Percentiles rank a stretch among this genome's conserved stretches.
Evolutionary conservation across 495 filamentous ascomycete species (phyloP).

Genomic region (Podospora sp.): DNA sequence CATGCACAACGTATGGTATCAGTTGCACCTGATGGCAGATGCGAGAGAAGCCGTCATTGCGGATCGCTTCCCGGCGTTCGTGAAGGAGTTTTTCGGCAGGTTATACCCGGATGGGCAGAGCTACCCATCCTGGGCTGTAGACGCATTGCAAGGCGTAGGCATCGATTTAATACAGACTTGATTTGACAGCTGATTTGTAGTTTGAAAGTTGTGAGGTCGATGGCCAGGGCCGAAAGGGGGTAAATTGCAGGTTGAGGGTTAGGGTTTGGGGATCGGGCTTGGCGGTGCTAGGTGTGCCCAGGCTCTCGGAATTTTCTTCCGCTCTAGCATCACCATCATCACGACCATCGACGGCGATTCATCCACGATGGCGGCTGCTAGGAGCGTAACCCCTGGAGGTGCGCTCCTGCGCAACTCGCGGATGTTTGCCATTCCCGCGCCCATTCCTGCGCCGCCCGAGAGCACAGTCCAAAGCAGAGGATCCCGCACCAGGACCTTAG

Average conservation of each 20-base stretch:
- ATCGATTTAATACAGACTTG: slow-evolving; percentile 64
- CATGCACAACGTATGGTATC: slow-evolving; percentile 92
- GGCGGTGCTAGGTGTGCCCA: slow-evolving; percentile 4
- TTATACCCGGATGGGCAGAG: slow-evolving; percentile 68
- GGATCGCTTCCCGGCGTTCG: slow-evolving; percentile 77
- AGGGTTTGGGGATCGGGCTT: slow-evolving; percentile 19
- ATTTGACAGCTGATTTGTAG: background rate
- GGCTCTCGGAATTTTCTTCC: slow-evolving; percentile 31
- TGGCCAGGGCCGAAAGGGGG: background rate
- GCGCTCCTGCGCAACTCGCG: slow-evolving; percentile 62
- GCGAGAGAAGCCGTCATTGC: slow-evolving; percentile 79
- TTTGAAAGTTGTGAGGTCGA: background rate
- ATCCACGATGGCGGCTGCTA: slow-evolving; percentile 30
- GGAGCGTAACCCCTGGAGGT: slow-evolving; percentile 60
- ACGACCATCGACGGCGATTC: slow-evolving; percentile 15
- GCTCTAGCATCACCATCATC: slow-evolving; percentile 3
- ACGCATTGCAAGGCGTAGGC: slow-evolving; percentile 79
- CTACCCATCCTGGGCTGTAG: slow-evolving; percentile 82
- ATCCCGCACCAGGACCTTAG: slow-evolving; percentile 70
- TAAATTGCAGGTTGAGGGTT: slow-evolving; percentile 17
- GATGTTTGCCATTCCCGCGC: slow-evolving; percentile 58
- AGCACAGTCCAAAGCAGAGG: slow-evolving; percentile 42
- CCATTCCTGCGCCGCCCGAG: slow-evolving; percentile 49
- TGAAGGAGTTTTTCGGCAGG: slow-evolving; percentile 73
- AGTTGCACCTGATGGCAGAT: slow-evolving; percentile 77